Evolutionary conservation across 2,329 filamentous ascomycete genomes (phyloP).

Genomic region (Exophiala lecanii-corni): DNA sequence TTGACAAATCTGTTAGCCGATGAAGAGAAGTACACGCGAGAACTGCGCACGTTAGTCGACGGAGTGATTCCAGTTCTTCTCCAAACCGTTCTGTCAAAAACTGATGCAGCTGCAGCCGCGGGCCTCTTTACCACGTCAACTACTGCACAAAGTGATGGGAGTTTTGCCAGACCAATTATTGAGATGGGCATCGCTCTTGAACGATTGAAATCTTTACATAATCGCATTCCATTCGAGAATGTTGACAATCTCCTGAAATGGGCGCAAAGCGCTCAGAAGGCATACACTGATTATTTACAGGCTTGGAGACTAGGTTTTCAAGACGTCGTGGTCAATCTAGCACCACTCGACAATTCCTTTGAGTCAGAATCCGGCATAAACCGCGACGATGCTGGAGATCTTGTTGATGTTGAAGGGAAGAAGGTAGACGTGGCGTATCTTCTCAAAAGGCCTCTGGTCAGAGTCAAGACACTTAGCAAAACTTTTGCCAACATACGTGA

Average conservation of each 20-base stretch:
- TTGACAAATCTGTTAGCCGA: conserved; percentile 76
- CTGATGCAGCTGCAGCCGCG: conserved; percentile 58
- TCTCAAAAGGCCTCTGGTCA: conserved; percentile 79
- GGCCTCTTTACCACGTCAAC: conserved; percentile 62
- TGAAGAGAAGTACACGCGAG: conserved; percentile 81
- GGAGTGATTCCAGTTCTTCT: conserved; percentile 91
- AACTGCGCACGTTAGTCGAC: conserved; percentile 88
- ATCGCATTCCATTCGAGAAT: conserved; percentile 70
- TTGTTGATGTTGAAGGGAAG: conserved; percentile 71
- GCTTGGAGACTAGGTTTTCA: conserved; percentile 93
- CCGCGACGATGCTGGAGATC: conserved; percentile 56
- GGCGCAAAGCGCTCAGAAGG: conserved; percentile 70
- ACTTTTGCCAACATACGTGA: conserved; percentile 62
- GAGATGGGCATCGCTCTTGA: conserved; percentile 91
- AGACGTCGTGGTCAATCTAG: conserved; percentile 88
- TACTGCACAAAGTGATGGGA: conserved; percentile 52
- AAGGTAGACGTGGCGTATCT: conserved; percentile 91
- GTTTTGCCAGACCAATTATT: conserved; percentile 79
- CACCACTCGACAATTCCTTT: conserved; percentile 62
- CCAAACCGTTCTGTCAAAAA: conserved; percentile 73
- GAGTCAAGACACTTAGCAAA: conserved; percentile 82
- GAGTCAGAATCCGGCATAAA: conserved; percentile 49
- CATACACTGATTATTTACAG: conserved; percentile 80
- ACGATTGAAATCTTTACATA: conserved; percentile 74
- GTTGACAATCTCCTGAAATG: conserved; percentile 69